Evolutionary conservation across 78 protist genomes (phyloP), one percentile per base, ranked within the genome.

Genomic region (Cyanophora paradoxa): DNA sequence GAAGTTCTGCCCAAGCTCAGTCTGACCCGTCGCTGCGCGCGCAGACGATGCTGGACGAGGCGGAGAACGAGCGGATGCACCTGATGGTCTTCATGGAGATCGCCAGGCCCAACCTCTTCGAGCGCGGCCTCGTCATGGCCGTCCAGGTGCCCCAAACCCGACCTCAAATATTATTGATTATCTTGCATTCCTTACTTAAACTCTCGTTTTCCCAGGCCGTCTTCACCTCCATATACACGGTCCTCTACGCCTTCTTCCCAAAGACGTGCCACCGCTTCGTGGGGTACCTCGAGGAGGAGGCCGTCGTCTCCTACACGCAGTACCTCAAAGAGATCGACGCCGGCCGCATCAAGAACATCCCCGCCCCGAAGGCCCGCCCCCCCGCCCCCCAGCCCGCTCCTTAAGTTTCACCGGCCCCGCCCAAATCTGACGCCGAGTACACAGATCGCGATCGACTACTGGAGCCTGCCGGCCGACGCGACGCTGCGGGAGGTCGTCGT

Each of bases 211-310:
- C 71, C 0, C 90, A 89, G 73, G 86, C 65, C 3, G 75, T 73
- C 13, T 86, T 67, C 65, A 57, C 56, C 73, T 41, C 63, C 33
- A 22, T 33, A 6, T 86, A 66, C 77, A 28, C 71, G 0, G 17
- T 78, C 19, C 16, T 58, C 57, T 85, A 85, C 73, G 6, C 71
- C 54, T 0, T 63, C 22, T 34, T 71, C 28, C 93, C 93, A 24
- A 50, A 52, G 42, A 59, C 68, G 16, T 67, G 67, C 30, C 93
- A 88, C 41, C 68, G 93, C 42, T 73, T 89, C 39, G 78, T 77
- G 36, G 93, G 93, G 7, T 88, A 83, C 54, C 61, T 88, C 4
- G 85, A 82, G 44, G 87, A 87, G 67, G 85, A 82, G 63, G 87
- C 91, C 33, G 75, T 78, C 37, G 3, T 33, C 16, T 37, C 85